Evolutionary conservation across 2,329 filamentous ascomycete genomes (phyloP).

Genomic region (Fusarium udum): DNA sequence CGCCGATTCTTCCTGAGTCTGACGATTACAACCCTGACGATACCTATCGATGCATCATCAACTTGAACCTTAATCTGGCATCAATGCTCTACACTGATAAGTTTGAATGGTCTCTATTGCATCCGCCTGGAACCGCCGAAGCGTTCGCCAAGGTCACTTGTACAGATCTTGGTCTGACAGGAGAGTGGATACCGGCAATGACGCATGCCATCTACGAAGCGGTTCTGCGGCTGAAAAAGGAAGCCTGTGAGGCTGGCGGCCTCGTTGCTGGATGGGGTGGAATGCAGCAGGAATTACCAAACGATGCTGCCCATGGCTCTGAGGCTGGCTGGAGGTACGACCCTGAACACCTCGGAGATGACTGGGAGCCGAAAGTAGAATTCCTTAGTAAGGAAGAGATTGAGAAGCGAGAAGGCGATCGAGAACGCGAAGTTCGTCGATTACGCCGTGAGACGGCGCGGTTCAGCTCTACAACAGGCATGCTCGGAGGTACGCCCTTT

Average conservation of each 20-base stretch:
- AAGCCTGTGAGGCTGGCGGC: slow-evolving; percentile 91
- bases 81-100: slow-evolving; percentile 95
- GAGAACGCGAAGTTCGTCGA: slow-evolving; percentile 88
- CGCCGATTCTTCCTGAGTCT: slow-evolving; percentile 67
- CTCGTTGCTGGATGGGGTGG: slow-evolving; percentile 78
- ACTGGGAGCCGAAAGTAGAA: slow-evolving; percentile 87
- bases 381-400: slow-evolving; percentile 93
- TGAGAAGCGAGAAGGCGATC: slow-evolving; percentile 93
- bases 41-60: slow-evolving; percentile 92
- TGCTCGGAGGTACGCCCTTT: slow-evolving; percentile 78
- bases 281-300: slow-evolving; percentile 75
- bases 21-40: slow-evolving; percentile 90
- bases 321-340: slow-evolving; percentile 97
- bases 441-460: slow-evolving; percentile 89
- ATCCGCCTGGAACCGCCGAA: slow-evolving; percentile 91
- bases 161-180: slow-evolving; percentile 85
- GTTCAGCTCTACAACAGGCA: slow-evolving; percentile 86
- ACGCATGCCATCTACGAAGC: slow-evolving; percentile 98
- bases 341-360: slow-evolving; percentile 84
- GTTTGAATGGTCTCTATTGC: slow-evolving; percentile 95
- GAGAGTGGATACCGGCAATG: slow-evolving; percentile 94
- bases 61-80: slow-evolving; percentile 88
- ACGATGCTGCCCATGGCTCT: slow-evolving; percentile 82
- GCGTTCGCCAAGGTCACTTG: slow-evolving; percentile 93
- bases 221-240: slow-evolving; percentile 91